Percentiles rank a stretch among this genome's conserved stretches.
Conservation (phyloP, 345 rosid species). For the Zanthoxylum bungeanum region DNA sequence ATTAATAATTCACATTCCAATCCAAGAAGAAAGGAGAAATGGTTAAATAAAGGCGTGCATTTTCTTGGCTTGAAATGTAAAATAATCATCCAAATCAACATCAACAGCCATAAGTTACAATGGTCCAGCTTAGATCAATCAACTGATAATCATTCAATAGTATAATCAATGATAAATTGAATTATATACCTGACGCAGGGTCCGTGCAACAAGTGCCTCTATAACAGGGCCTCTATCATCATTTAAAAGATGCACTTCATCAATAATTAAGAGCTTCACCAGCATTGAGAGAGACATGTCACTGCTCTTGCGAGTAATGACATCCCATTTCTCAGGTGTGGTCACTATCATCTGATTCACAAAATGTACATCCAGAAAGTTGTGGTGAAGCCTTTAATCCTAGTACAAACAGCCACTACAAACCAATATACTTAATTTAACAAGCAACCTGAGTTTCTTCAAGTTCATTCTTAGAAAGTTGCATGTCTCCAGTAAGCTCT, state of each 20-base stretch:
- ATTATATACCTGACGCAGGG: slow-evolving; percentile 82
- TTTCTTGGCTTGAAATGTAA: background rate
- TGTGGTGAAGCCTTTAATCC: slow-evolving; percentile 15
- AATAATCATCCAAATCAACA: background rate
- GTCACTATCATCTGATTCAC: slow-evolving; percentile 92
- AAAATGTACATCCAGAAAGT: slow-evolving; percentile 7
- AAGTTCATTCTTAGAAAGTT: slow-evolving; percentile 84
- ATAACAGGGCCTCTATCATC: slow-evolving; percentile 99
- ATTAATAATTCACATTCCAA: no score
- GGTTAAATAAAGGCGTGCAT: background rate
- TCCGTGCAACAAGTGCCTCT: slow-evolving; percentile 97
- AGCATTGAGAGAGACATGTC: slow-evolving; percentile 98
- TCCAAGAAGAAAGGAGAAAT: background rate
- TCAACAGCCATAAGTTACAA: slow-evolving; percentile 13
- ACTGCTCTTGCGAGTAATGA: slow-evolving; percentile 98
- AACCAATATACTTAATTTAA: slow-evolving; percentile 13
- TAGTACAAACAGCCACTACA: slow-evolving; percentile 7
- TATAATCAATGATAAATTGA: slow-evolving; percentile 12
- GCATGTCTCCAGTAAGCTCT: slow-evolving; percentile 99
- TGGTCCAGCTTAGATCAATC: background rate
- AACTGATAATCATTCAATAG: slow-evolving; percentile 10
- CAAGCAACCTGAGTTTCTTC: slow-evolving; percentile 88
- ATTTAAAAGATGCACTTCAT: slow-evolving; percentile 97
- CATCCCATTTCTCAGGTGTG: slow-evolving; percentile 99
- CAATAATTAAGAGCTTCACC: slow-evolving; percentile 94